Evolutionary conservation across 768 basidiomycete species (phyloP).

Genomic region (Kondoa subrosea): DNA sequence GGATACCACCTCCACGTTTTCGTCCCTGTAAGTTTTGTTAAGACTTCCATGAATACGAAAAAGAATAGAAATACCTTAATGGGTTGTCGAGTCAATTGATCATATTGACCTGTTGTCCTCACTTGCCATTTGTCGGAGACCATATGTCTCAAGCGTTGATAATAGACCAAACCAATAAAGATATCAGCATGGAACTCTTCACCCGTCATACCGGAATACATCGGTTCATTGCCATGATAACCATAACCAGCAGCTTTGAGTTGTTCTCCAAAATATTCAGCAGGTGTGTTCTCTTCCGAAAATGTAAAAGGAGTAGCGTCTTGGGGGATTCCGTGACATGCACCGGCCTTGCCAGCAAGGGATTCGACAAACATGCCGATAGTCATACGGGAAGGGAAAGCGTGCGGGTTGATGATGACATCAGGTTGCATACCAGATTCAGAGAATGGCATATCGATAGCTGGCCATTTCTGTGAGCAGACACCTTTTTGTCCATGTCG

Average conservation of each 20-base stretch:
- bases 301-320: slow-evolving; percentile 94
- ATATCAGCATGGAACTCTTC: slow-evolving; percentile 98
- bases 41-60: background rate
- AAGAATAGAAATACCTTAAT: slow-evolving; percentile 52
- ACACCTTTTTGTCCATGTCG: slow-evolving; percentile 99
- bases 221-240: slow-evolving; percentile 97
- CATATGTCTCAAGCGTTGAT: slow-evolving; percentile 97
- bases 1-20: slow-evolving; percentile 94
- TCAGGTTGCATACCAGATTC: slow-evolving; percentile 99
- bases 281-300: slow-evolving; percentile 86
- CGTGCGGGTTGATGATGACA: slow-evolving; percentile 98
- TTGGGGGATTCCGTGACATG: slow-evolving; percentile 95
- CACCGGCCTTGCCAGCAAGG: slow-evolving; percentile 97
- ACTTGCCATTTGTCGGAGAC: slow-evolving; percentile 99
- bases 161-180: slow-evolving; percentile 95
- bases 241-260: slow-evolving; percentile 87
- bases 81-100: slow-evolving; percentile 86
- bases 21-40: slow-evolving; percentile 48
- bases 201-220: slow-evolving; percentile 99
- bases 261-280: slow-evolving; percentile 94
- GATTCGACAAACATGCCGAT: slow-evolving; percentile 99
- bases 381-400: slow-evolving; percentile 98
- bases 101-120: slow-evolving; percentile 90
- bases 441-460: slow-evolving; percentile 94
- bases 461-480: slow-evolving; percentile 97